These are phyloP conservation scores for Phaeotremella skinneri DNA, from an alignment of 768 basidiomycete genomes.

Conservation along the genomic window DNA sequence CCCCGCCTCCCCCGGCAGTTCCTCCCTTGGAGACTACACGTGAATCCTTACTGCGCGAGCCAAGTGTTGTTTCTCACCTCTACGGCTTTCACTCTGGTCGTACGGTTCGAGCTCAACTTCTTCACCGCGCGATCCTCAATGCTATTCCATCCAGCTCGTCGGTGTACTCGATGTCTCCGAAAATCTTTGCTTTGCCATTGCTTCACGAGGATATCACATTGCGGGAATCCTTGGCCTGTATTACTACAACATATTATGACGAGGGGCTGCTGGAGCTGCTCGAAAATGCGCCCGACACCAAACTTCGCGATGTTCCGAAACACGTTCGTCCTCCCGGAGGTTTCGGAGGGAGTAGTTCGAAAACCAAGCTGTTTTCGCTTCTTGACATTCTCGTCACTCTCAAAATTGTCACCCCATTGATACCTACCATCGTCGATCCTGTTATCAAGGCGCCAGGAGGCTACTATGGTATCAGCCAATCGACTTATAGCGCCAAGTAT, in stretches of 20 bases:
- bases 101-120: conserved; percentile 59
- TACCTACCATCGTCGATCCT: conserved; percentile 51
- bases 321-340: conserved; percentile 59
- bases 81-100: conserved; percentile 74
- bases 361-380: conserved; percentile 63
- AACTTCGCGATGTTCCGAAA: conserved; percentile 60
- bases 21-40: conserved; percentile 13
- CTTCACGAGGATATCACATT: conserved; percentile 67
- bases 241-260: conserved; percentile 61
- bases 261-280: conserved; percentile 61
- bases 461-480: conserved; percentile 20
- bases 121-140: conserved; percentile 30
- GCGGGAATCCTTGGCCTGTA: conserved; percentile 63
- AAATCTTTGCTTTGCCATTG: conserved; percentile 63
- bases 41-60: conserved; percentile 58
- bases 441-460: conserved; percentile 53
- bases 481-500: conserved; percentile 58
- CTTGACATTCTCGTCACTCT: conserved; percentile 62
- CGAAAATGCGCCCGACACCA: conserved; percentile 54
- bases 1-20: neutral
- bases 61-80: conserved; percentile 66
- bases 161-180: conserved; percentile 59
- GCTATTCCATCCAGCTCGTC: conserved; percentile 49
- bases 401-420: conserved; percentile 63
- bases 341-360: conserved; percentile 62